Conservation (phyloP, 768 basidiomycete species). For the Mycena leptocephala region DNA sequence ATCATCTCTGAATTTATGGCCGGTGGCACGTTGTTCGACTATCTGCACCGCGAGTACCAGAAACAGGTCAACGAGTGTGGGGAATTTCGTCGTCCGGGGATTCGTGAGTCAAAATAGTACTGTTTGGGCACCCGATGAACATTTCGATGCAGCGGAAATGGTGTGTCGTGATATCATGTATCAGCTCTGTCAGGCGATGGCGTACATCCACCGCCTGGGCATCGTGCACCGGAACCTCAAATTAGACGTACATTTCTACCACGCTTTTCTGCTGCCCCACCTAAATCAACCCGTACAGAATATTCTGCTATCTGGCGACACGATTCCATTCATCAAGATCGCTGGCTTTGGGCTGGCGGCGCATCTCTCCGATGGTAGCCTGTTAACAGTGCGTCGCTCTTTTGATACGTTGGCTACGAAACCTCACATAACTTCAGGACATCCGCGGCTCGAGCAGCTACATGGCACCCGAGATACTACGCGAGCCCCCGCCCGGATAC, state of each 20-base stretch:
- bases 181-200: conserved; percentile 24
- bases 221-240: conserved; percentile 27
- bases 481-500: not conserved
- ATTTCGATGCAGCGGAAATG: not conserved
- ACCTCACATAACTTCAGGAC: not conserved
- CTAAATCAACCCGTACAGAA: not conserved
- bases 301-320: conserved; percentile 9
- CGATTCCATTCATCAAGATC: conserved; percentile 21
- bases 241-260: not conserved
- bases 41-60: not conserved
- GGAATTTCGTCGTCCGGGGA: not conserved
- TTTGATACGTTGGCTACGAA: not conserved
- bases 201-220: conserved; percentile 15
- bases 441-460: conserved; percentile 9
- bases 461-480: conserved; percentile 17
- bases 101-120: not conserved
- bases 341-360: conserved; percentile 19
- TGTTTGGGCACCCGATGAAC: not conserved
- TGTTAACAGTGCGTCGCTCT: not conserved
- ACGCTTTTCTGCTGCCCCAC: not conserved
- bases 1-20: conserved; percentile 7
- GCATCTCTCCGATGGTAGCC: not conserved
- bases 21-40: not conserved
- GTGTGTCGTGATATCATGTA: conserved; percentile 22
- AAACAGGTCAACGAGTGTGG: not conserved